Conservation (phyloP, 345 rosid genomes). For the Erucastrum elatum region DNA sequence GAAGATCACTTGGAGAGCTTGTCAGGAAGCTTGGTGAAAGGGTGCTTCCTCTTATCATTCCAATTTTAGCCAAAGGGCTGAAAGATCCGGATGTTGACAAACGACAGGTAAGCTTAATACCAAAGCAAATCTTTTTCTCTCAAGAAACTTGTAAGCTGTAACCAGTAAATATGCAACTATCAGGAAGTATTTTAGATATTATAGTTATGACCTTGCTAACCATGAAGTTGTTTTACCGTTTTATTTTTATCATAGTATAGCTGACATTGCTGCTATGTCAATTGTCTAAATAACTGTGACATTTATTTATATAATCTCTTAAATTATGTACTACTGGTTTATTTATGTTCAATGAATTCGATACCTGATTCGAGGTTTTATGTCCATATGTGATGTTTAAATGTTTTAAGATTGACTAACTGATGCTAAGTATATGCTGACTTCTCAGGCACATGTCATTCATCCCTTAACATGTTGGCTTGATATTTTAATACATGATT, state of each 20-base stretch:
- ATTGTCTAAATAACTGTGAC: neutral
- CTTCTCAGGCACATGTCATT: constrained; percentile 9
- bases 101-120: constrained; percentile 72
- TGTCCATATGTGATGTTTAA: constrained; percentile 12
- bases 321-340: constrained; percentile 8
- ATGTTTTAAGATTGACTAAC: neutral
- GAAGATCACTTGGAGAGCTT: constrained; percentile 91
- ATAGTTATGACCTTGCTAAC: constrained; percentile 3
- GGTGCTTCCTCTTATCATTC: constrained; percentile 96
- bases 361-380: constrained; percentile 10
- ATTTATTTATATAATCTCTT: neutral
- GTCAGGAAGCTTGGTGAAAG: constrained; percentile 99
- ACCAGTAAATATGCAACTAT: neutral
- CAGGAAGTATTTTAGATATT: neutral
- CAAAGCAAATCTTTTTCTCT: constrained; percentile 2
- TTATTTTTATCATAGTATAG: neutral
- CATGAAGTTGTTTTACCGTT: neutral
- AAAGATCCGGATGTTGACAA: constrained; percentile 74
- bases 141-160: neutral
- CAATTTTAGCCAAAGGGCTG: constrained; percentile 80
- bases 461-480: neutral
- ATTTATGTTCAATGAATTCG: constrained; percentile 10
- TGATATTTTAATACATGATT: constrained; percentile 25
- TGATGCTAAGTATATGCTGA: constrained; percentile 26
- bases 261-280: neutral